Evolutionary conservation across 2,329 filamentous ascomycete genomes (phyloP), one percentile per base, ranked within the genome.

Genomic region (Pseudogymnoascus sp.): DNA sequence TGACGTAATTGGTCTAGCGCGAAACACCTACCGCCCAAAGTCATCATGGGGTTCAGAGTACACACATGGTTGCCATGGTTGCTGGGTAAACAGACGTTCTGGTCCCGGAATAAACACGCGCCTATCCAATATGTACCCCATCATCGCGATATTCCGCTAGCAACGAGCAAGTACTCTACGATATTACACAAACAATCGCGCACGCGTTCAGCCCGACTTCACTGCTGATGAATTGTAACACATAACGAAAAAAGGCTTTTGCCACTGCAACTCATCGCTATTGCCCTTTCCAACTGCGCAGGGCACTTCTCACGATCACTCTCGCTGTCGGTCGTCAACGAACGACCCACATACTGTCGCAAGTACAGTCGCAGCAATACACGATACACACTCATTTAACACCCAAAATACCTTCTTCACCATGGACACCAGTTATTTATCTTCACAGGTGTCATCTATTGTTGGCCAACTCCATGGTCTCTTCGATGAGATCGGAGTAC

Each of bases 401-500:
- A 17, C n/a, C n/a, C 47, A 15, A 13, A 54, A 54, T 21, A 54
- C 10, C 29, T 3, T 50, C 33, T 59, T n/a, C 33, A 15, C 13
- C 33, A 96, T 97, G 86, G 92, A 97, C 77, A 91, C 92, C 63
- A 90, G 89, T 74, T 95, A 95, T 75, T 81, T 97, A 72, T 89
- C 91, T 69, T 91, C 95, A 74, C 94, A 97, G 84, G 90, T 99
- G 77, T 94, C 91, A 68, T 91, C 84, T 70, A 97, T 96, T 72
- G 92, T 97, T 73, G 85, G 85, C 74, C 92, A 97, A 76, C 83
- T 99, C 64, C 93, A 97, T 76, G 89, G 89, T 66, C 84, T 97
- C 62, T 99, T 97, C 71, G 94, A 99, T 74, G 93, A 99, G 73
- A 99, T 99, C 71, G 94, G 94, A 63, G 89, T 99, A n/a, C 85